These are phyloP conservation scores for Melanogaster broomeanus DNA, from an alignment of 768 basidiomycete species.

Conservation along the genomic window DNA sequence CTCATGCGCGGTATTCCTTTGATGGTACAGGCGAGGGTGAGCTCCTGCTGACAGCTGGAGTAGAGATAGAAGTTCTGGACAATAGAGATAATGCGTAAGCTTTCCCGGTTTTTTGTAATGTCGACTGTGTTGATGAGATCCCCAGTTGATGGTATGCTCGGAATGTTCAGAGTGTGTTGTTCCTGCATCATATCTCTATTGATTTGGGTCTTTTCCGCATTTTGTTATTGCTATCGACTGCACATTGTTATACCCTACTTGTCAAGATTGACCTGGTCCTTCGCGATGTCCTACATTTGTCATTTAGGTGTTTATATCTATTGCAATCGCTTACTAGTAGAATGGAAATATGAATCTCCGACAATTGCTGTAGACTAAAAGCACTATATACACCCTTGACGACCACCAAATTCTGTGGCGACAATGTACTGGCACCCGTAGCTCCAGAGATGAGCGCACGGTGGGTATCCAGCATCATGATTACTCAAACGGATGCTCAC, in stretches of 20 bases:
- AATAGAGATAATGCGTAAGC: constrained; percentile 80
- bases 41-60: constrained; percentile 64
- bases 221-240: constrained; percentile 32
- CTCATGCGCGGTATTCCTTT: constrained; percentile 82
- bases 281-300: constrained; percentile 28
- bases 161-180: constrained; percentile 82
- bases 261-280: constrained; percentile 39
- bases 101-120: background rate
- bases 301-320: too few species aligned
- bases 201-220: constrained; percentile 34
- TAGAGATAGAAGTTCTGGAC: constrained; percentile 75
- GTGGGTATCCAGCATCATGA: too few species aligned
- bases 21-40: constrained; percentile 81
- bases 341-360: too few species aligned
- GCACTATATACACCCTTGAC: too few species aligned
- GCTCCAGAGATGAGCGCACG: too few species aligned
- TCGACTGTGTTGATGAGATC: constrained; percentile 10
- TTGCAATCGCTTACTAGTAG: too few species aligned
- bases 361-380: too few species aligned
- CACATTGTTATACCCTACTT: constrained; percentile 38
- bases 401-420: too few species aligned
- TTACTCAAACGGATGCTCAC: too few species aligned
- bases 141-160: constrained; percentile 93
- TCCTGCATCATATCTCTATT: constrained; percentile 90
- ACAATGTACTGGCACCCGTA: too few species aligned